phyloP scores from a whole-genome alignment of 495 filamentous ascomycete species.

The Tricharina praecox region DNA sequence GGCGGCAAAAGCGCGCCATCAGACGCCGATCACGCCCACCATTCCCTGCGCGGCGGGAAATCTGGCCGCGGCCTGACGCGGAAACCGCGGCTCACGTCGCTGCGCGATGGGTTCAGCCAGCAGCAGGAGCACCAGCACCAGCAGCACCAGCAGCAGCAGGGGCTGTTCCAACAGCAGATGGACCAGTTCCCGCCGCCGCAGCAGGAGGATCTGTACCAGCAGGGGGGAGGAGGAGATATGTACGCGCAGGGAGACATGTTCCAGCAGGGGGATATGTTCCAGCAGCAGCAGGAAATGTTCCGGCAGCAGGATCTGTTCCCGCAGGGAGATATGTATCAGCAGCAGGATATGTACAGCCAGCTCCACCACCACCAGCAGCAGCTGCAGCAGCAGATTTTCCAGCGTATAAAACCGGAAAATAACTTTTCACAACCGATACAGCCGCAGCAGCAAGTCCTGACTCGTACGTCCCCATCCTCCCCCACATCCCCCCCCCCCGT shows the following conservation, averaged over 20 bases:
- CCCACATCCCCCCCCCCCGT: background rate
- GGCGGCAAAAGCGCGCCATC: background rate
- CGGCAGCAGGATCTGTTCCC: background rate
- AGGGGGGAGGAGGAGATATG: background rate
- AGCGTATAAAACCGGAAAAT: too few relatives aligned
- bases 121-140: background rate
- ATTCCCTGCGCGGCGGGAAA: background rate
- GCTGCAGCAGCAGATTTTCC: too few relatives aligned
- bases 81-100: background rate
- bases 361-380: too few relatives aligned
- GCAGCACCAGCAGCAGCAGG: background rate
- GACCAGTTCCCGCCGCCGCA: too few relatives aligned
- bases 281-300: background rate
- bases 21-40: background rate
- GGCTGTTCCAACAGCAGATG: background rate
- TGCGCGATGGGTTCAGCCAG: background rate
- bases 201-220: background rate
- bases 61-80: background rate
- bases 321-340: background rate
- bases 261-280: background rate
- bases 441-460: background rate
- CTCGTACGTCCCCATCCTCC: background rate
- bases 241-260: background rate
- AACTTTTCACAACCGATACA: background rate
- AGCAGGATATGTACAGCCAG: too few relatives aligned